These are phyloP conservation scores for Schoenoplectus tabernaemontani DNA, from an alignment of 202 grass and related monocot genomes.

Conservation along the genomic window DNA sequence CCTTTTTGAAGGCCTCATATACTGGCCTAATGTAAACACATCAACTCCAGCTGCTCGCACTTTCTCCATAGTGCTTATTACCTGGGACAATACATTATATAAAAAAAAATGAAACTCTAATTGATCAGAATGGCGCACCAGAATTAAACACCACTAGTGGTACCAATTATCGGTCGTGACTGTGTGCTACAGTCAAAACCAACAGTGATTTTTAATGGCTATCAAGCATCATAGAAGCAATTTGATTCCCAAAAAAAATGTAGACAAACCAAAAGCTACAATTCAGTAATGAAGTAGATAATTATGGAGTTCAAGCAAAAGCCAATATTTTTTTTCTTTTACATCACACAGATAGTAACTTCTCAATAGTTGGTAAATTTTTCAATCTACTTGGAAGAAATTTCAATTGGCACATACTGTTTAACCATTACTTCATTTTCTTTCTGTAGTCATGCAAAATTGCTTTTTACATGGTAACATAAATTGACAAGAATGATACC, in stretches of 20 bases:
- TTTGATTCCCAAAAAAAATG: not conserved
- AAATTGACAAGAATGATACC: not conserved
- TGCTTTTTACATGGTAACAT: not conserved
- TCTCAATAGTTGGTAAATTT: not conserved
- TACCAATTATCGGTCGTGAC: not conserved
- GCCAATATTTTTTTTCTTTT: not conserved
- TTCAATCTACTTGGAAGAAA: not conserved
- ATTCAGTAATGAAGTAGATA: not conserved
- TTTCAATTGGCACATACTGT: not conserved
- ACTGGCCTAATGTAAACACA: constrained; percentile 98
- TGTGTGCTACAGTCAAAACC: not conserved
- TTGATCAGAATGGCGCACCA: not conserved
- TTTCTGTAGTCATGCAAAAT: not conserved
- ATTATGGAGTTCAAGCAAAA: not conserved
- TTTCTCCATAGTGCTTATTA: constrained; percentile 91
- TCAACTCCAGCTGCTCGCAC: constrained; percentile 84
- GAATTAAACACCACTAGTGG: not conserved
- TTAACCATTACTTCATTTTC: not conserved
- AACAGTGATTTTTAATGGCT: not conserved
- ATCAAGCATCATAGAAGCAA: not conserved
- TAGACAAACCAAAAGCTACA: not conserved
- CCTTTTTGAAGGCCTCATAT: constrained; percentile 95
- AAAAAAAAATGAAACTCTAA: not conserved
- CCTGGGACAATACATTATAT: not conserved
- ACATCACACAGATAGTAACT: not conserved